Conservation (phyloP, 176 grass and related monocot genomes). For the Saccharum officinarum region DNA sequence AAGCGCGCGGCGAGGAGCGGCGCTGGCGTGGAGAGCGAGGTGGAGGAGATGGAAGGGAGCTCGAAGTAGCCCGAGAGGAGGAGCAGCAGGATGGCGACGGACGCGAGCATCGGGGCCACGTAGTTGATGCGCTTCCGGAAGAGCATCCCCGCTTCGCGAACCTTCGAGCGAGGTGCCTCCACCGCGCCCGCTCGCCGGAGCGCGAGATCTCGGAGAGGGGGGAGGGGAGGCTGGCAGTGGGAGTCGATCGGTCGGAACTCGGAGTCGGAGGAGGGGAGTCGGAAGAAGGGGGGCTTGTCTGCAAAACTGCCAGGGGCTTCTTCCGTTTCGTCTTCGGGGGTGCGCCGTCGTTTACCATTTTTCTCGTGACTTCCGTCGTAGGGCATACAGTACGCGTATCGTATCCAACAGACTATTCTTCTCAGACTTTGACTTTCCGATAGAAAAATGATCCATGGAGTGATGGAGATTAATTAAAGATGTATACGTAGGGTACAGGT, state of each 20-base stretch:
- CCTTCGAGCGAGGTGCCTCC: not conserved
- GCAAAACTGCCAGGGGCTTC: not conserved
- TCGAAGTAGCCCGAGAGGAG: conserved; percentile 66
- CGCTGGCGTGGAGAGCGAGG: conserved; percentile 40
- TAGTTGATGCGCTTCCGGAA: conserved; percentile 70
- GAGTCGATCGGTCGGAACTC: not conserved
- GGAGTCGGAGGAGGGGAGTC: not conserved
- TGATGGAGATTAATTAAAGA: too few species aligned
- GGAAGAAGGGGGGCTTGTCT: not conserved
- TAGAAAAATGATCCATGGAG: too few species aligned
- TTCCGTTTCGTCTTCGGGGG: not conserved
- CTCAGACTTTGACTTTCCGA: too few species aligned
- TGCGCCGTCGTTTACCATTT: not conserved
- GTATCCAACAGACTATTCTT: too few species aligned
- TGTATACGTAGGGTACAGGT: too few species aligned
- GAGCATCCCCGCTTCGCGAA: conserved; percentile 34
- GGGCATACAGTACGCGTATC: too few species aligned
- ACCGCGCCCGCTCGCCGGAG: conserved; percentile 7
- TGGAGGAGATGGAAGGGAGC: conserved; percentile 62
- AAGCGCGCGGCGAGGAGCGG: conserved; percentile 14
- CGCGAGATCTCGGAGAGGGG: conserved; percentile 27
- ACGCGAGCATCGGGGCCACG: conserved; percentile 69
- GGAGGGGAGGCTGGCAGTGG: not conserved
- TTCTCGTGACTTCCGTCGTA: too few species aligned
- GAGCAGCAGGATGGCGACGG: conserved; percentile 50